A percentile compares a stretch with the other conserved stretches of the same genome.
Evolutionary conservation across 768 basidiomycete species (phyloP).

Genomic region (Tubosaeta brunneosetosa): DNA sequence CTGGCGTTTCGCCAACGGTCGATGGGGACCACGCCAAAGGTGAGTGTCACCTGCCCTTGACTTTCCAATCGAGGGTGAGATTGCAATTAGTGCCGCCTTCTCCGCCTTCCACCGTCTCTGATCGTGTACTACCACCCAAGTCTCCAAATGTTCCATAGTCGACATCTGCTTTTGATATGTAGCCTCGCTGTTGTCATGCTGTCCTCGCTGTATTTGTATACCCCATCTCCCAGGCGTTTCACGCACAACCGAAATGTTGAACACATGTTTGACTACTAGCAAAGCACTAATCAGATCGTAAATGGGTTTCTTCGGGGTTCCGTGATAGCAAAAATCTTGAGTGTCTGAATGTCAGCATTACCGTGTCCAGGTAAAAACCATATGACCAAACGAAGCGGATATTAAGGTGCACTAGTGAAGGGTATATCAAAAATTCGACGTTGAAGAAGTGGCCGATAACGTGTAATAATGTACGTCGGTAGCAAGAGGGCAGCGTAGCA

Average conservation of each 20-base stretch:
- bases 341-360: conserved; percentile 24
- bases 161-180: not conserved
- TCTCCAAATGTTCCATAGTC: not conserved
- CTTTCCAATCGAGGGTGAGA: not conserved
- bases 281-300: conserved; percentile 32
- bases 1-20: not conserved
- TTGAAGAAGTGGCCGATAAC: conserved; percentile 33
- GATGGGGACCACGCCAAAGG: not conserved
- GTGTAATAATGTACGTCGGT: conserved; percentile 25
- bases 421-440: conserved; percentile 36
- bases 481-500: conserved; percentile 20
- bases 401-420: conserved; percentile 33
- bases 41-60: not conserved
- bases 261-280: conserved; percentile 21
- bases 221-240: not conserved
- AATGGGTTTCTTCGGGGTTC: conserved; percentile 17
- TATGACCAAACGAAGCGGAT: conserved; percentile 33
- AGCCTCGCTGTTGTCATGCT: not conserved
- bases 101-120: not conserved
- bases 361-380: conserved; percentile 27
- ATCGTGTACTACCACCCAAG: not conserved
- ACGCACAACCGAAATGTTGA: conserved; percentile 11
- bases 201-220: conserved; percentile 3
- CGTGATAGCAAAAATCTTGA: conserved; percentile 23
- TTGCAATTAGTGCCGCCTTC: conserved; percentile 1